phyloP scores from a whole-genome alignment of 2,329 filamentous ascomycete genomes.

The Thielaviopsis musarum region DNA sequence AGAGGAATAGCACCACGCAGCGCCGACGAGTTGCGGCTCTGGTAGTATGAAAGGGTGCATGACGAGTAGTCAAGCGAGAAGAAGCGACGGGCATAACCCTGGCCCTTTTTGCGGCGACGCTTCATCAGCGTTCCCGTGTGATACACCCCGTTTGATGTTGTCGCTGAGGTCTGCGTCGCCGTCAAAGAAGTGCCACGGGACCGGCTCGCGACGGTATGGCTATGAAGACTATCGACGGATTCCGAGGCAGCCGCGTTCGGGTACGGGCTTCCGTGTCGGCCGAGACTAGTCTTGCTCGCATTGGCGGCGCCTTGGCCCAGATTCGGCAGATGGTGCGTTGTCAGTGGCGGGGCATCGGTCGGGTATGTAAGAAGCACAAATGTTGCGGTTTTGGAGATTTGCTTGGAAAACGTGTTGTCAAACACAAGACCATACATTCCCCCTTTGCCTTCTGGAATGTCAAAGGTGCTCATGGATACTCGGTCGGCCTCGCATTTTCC shows the following conservation, averaged over 20 bases:
- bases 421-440: slow-evolving; percentile 96
- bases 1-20: slow-evolving; percentile 84
- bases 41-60: slow-evolving; percentile 90
- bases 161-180: not conserved
- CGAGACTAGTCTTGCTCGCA: slow-evolving; percentile 35
- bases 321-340: slow-evolving; percentile 51
- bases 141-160: slow-evolving; percentile 31
- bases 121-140: slow-evolving; percentile 80
- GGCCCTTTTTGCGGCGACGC: slow-evolving; percentile 79
- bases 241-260: slow-evolving; percentile 30
- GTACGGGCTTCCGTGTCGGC: slow-evolving; percentile 29
- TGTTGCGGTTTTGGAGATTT: slow-evolving; percentile 82
- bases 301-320: slow-evolving; percentile 20
- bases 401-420: slow-evolving; percentile 97
- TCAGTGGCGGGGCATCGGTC: slow-evolving; percentile 60
- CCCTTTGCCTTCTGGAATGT: slow-evolving; percentile 55
- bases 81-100: slow-evolving; percentile 83
- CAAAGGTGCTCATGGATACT: slow-evolving; percentile 77
- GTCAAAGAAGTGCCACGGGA: slow-evolving; percentile 30
- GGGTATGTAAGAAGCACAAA: slow-evolving; percentile 92
- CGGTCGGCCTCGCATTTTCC: slow-evolving; percentile 95
- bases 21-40: slow-evolving; percentile 82
- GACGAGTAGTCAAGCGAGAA: slow-evolving; percentile 93
- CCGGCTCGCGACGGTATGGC: slow-evolving; percentile 23
- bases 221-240: slow-evolving; percentile 45